These are phyloP conservation scores for Didymella keratinophila DNA, from an alignment of 2,329 filamentous ascomycete species.

Conservation along the genomic window DNA sequence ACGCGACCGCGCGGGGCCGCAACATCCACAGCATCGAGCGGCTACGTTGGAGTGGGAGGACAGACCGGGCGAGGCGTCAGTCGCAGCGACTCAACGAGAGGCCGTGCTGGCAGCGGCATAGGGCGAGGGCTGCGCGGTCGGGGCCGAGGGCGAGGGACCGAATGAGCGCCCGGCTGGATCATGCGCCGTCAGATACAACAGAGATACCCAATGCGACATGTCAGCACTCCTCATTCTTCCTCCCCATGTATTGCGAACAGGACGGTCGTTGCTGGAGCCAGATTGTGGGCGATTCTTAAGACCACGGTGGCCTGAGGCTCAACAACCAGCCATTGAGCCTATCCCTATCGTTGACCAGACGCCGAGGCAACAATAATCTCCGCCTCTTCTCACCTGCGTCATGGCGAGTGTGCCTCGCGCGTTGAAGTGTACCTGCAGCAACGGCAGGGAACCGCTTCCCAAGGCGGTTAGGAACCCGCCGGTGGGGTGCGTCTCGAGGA, in stretches of 20 bases:
- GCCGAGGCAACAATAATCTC: background rate
- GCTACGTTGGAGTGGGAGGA: conserved; percentile 55
- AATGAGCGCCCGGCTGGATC: conserved; percentile 14
- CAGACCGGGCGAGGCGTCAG: conserved; percentile 59
- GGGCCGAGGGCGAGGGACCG: conserved; percentile 34
- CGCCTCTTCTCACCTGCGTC: background rate
- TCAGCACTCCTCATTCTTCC: background rate
- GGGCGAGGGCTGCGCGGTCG: conserved; percentile 52
- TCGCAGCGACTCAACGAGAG: conserved; percentile 55
- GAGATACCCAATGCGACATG: conserved; percentile 21
- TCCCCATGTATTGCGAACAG: background rate
- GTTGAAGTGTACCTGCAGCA: conserved; percentile 12
- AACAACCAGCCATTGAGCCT: background rate
- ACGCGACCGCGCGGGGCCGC: conserved; percentile 43
- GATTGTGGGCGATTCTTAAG: too few relatives aligned
- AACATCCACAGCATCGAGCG: conserved; percentile 43
- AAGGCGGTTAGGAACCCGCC: background rate
- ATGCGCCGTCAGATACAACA: conserved; percentile 19
- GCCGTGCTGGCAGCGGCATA: conserved; percentile 53
- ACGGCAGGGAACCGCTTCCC: background rate
- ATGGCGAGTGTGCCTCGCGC: conserved; percentile 1
- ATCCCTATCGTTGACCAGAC: background rate
- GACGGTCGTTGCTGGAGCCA: too few relatives aligned
- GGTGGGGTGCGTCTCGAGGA: background rate
- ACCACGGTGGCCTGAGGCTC: too few relatives aligned